Evolutionary conservation across 148 eudicot genomes (phyloP).

Genomic region (Diospyros kaki): DNA sequence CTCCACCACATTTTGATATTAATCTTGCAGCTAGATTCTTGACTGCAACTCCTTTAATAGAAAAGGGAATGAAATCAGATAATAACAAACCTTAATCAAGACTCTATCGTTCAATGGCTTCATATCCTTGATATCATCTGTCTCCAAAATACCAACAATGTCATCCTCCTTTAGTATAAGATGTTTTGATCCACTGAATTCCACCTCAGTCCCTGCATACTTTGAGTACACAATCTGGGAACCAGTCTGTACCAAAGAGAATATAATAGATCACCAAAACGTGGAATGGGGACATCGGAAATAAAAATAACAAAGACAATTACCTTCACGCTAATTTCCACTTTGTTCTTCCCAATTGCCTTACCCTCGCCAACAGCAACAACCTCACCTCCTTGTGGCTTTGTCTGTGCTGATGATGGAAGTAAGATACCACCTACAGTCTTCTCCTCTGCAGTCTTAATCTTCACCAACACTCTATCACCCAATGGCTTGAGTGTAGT

Average conservation of each 20-base stretch:
- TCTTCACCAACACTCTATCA: slow-evolving; percentile 73
- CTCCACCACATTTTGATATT: no score
- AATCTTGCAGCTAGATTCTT: not conserved
- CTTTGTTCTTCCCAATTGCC: slow-evolving; percentile 58
- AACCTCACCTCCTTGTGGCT: slow-evolving; percentile 81
- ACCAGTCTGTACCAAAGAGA: slow-evolving; percentile 46
- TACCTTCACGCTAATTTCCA: slow-evolving; percentile 64
- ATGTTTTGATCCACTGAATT: slow-evolving; percentile 70
- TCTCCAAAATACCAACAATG: slow-evolving; percentile 78
- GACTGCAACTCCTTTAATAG: not conserved
- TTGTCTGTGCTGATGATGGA: slow-evolving; percentile 64
- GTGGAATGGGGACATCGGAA: not conserved
- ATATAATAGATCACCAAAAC: not conserved
- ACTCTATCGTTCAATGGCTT: slow-evolving; percentile 82
- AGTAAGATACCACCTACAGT: slow-evolving; percentile 76
- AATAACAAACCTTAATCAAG: slow-evolving; percentile 59
- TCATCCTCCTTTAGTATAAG: slow-evolving; percentile 83
- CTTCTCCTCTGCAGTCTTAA: slow-evolving; percentile 70
- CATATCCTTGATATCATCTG: slow-evolving; percentile 82
- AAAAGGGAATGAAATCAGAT: not conserved
- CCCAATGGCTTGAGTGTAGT: slow-evolving; percentile 75
- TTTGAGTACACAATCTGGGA: slow-evolving; percentile 73
- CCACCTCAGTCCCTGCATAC: slow-evolving; percentile 90
- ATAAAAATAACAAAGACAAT: not conserved
- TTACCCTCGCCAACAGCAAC: slow-evolving; percentile 91